Percentiles rank a stretch among this genome's conserved stretches.
Evolutionary conservation across 371 early-diverging fungal genomes (phyloP).

Genomic region (Mortierella polycephala): DNA sequence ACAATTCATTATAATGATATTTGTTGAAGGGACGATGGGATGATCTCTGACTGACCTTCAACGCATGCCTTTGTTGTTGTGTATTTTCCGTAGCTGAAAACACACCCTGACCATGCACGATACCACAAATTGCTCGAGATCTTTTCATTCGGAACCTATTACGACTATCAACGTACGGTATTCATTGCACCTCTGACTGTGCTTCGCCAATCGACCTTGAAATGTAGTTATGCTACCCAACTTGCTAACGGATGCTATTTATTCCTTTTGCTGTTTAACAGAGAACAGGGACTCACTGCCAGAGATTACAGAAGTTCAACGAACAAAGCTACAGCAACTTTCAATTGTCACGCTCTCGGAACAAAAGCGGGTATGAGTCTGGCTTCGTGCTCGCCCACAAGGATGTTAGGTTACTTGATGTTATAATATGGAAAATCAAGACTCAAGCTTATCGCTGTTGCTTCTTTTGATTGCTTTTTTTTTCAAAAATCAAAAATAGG

Average conservation of each 20-base stretch:
- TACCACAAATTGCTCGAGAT: slow-evolving; percentile 71
- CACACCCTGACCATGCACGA: slow-evolving; percentile 65
- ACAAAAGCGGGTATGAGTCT: slow-evolving; percentile 64
- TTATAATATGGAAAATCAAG: not conserved
- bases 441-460: not conserved
- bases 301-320: slow-evolving; percentile 66
- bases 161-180: slow-evolving; percentile 77
- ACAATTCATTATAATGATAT: not conserved
- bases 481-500: slow-evolving; percentile 52
- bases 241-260: not conserved
- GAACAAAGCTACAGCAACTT: slow-evolving; percentile 78
- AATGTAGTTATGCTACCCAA: no score
- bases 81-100: slow-evolving; percentile 61
- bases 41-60: no score
- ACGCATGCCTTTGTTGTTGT: not conserved
- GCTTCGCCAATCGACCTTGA: no score
- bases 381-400: no score
- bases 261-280: slow-evolving; percentile 16
- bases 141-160: slow-evolving; percentile 84
- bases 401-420: not conserved
- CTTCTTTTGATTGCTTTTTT: not conserved
- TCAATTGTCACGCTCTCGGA: slow-evolving; percentile 82
- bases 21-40: no score
- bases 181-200: not conserved
- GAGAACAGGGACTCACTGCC: slow-evolving; percentile 68